These are phyloP conservation scores for Dissophora ornata DNA, from an alignment of 192 early-diverging fungal species.

Conservation along the genomic window DNA sequence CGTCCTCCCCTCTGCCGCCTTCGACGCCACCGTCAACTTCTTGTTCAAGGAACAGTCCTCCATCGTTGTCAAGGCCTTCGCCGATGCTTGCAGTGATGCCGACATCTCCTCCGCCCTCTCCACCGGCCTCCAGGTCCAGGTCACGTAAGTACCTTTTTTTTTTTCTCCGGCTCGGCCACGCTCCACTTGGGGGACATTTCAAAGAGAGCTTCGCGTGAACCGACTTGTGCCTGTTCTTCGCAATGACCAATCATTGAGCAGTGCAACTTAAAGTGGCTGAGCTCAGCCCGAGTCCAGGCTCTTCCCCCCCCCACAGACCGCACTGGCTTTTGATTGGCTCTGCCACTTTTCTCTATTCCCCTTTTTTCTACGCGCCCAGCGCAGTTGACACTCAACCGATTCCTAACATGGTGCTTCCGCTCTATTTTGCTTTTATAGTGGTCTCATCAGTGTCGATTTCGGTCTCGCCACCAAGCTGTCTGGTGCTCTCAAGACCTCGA, in stretches of 20 bases:
- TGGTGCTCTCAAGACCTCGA: slow-evolving; percentile 34
- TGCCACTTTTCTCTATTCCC: no score
- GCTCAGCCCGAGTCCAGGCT: no score
- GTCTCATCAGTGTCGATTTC: slow-evolving; percentile 42
- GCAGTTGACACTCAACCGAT: background rate
- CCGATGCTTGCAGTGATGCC: slow-evolving; percentile 49
- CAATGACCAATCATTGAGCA: background rate
- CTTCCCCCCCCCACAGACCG: no score
- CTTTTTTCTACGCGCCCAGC: background rate
- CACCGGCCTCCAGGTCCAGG: slow-evolving; percentile 29
- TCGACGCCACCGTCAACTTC: slow-evolving; percentile 45
- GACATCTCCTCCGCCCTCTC: slow-evolving; percentile 26
- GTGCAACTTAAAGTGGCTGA: background rate
- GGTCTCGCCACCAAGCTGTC: slow-evolving; percentile 45
- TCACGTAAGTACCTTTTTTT: slow-evolving; percentile 35
- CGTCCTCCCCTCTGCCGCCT: slow-evolving; percentile 12
- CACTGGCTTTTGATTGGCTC: no score
- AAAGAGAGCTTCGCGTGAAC: no score
- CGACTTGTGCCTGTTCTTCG: no score
- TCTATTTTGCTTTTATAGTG: slow-evolving; percentile 15
- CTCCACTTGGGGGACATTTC: no score
- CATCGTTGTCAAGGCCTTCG: slow-evolving; percentile 48
- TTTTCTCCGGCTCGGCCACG: no score
- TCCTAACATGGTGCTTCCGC: no score
- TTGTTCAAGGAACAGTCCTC: slow-evolving; percentile 32